Conservation (phyloP, 257 asterid genomes). For the Scutellaria galericulata region DNA sequence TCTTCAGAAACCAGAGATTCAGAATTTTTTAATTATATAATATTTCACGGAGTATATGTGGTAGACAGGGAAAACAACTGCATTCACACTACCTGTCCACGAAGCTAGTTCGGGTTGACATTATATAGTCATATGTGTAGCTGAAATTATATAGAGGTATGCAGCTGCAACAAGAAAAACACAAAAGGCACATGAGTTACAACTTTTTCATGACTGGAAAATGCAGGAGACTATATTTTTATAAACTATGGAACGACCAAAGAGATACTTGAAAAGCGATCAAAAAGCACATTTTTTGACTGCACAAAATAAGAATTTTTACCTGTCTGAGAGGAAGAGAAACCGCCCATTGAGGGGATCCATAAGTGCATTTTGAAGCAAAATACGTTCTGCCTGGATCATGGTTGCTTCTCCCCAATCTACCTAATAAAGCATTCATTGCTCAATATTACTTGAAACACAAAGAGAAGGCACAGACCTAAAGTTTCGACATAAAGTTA, state of each 20-base stretch:
- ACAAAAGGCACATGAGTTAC: slow-evolving; percentile 32
- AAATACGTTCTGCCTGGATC: slow-evolving; percentile 94
- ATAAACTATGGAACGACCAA: slow-evolving; percentile 17
- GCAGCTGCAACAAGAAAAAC: slow-evolving; percentile 69
- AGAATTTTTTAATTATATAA: background rate
- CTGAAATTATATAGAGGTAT: slow-evolving; percentile 96
- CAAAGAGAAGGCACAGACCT: slow-evolving; percentile 11
- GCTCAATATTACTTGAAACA: slow-evolving; percentile 42
- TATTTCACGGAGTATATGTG: background rate
- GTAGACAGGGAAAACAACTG: slow-evolving; percentile 12
- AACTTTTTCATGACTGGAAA: slow-evolving; percentile 11
- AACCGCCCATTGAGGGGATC: slow-evolving; percentile 82
- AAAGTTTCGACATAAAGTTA: slow-evolving; percentile 18
- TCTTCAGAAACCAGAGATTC: background rate
- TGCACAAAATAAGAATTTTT: slow-evolving; percentile 13
- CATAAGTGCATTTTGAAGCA: slow-evolving; percentile 78
- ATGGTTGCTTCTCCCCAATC: slow-evolving; percentile 99
- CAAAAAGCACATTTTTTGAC: slow-evolving; percentile 8
- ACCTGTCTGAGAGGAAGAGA: slow-evolving; percentile 96
- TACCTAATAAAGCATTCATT: slow-evolving; percentile 65
- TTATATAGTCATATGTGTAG: slow-evolving; percentile 86
- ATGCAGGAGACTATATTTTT: slow-evolving; percentile 1
- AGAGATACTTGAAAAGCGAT: slow-evolving; percentile 6
- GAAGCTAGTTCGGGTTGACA: slow-evolving; percentile 85
- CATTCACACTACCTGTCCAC: slow-evolving; percentile 78